A percentile compares a stretch with the other conserved stretches of the same genome.
Conservation (phyloP, 768 basidiomycete species). For the Podaxis rugospora region DNA sequence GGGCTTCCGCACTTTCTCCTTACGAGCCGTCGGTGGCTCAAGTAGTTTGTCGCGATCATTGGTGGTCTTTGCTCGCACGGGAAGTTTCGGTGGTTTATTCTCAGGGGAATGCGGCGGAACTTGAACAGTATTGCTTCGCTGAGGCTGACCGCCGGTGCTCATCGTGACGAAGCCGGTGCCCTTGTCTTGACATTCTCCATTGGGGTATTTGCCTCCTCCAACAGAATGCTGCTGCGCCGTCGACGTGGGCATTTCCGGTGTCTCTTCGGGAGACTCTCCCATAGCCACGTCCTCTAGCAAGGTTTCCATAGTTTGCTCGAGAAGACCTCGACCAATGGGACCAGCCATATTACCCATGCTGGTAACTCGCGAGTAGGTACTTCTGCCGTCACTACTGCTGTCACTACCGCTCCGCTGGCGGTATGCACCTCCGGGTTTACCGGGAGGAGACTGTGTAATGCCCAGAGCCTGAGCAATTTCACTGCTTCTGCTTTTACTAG, state of each 20-base stretch:
- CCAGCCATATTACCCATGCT: slow-evolving; percentile 8
- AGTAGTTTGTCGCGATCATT: slow-evolving; percentile 20
- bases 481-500: slow-evolving; percentile 10
- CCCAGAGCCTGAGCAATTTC: slow-evolving; percentile 41
- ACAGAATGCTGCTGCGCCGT: not conserved
- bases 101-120: slow-evolving; percentile 37
- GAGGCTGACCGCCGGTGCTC: slow-evolving; percentile 22
- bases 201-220: not conserved
- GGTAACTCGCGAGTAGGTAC: slow-evolving; percentile 26
- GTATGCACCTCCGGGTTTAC: slow-evolving; percentile 30
- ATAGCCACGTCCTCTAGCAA: slow-evolving; percentile 12
- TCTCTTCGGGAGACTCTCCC: slow-evolving; percentile 19
- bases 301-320: slow-evolving; percentile 15
- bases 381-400: slow-evolving; percentile 25
- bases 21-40: slow-evolving; percentile 17
- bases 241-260: slow-evolving; percentile 6
- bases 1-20: slow-evolving; percentile 22
- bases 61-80: slow-evolving; percentile 49
- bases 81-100: slow-evolving; percentile 46
- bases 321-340: slow-evolving; percentile 4
- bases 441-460: slow-evolving; percentile 35
- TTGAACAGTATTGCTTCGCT: slow-evolving; percentile 51
- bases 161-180: slow-evolving; percentile 4
- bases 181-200: not conserved
- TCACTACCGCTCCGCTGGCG: slow-evolving; percentile 25